phyloP scores from a whole-genome alignment of 192 early-diverging fungal genomes.

The Backusella liffmaniae region DNA sequence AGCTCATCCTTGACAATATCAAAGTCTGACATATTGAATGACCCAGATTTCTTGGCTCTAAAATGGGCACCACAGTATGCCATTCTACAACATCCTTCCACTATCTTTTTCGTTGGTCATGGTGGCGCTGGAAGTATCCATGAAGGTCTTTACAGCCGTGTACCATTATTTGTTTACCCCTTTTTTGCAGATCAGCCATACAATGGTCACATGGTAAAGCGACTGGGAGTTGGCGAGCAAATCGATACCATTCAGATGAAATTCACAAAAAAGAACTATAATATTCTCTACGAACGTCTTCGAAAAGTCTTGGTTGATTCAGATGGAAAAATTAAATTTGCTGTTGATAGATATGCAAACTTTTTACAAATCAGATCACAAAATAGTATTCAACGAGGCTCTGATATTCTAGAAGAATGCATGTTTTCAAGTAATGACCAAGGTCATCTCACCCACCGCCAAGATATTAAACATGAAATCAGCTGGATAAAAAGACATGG shows the following conservation, averaged over 20 bases:
- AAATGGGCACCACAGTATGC: conserved; percentile 35
- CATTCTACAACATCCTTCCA: conserved; percentile 26
- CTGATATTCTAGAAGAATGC: conserved; percentile 24
- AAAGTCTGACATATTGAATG: neutral
- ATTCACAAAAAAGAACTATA: neutral
- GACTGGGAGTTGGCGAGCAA: neutral
- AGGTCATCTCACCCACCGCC: neutral
- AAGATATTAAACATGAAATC: neutral
- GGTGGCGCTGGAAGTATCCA: conserved; percentile 25
- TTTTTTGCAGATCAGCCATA: conserved; percentile 31
- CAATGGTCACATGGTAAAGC: neutral
- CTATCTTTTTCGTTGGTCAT: conserved; percentile 28
- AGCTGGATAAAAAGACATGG: neutral
- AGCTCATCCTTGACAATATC: neutral
- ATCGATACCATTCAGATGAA: conserved; percentile 1
- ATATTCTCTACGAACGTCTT: neutral
- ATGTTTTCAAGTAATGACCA: conserved; percentile 12
- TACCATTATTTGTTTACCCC: conserved; percentile 30
- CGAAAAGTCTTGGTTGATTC: neutral
- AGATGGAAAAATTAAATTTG: neutral
- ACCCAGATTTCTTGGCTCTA: neutral
- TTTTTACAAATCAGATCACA: conserved; percentile 17
- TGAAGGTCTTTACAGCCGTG: conserved; percentile 31
- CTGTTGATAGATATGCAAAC: neutral
- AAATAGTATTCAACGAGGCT: conserved; percentile 7